These are phyloP conservation scores for Massariosphaeria phaeospora DNA, from an alignment of 495 filamentous ascomycete genomes.

Conservation along the genomic window DNA sequence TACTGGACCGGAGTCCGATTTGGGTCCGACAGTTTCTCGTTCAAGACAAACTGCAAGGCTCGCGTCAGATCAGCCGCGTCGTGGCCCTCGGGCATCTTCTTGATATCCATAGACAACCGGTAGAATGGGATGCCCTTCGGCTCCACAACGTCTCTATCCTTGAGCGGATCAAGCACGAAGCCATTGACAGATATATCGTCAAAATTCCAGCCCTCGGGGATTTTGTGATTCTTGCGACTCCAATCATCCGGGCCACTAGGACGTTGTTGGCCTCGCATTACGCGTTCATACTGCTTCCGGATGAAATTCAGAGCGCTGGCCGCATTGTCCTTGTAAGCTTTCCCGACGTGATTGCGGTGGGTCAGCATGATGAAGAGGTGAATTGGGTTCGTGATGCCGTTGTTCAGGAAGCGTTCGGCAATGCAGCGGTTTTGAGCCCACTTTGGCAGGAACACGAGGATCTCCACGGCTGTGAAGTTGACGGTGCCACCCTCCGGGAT, in stretches of 20 bases:
- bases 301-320: no score
- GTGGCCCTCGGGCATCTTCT: slow-evolving; percentile 1
- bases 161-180: not conserved
- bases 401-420: slow-evolving; percentile 2
- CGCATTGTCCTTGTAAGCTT: no score
- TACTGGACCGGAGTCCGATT: no score
- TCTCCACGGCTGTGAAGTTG: slow-evolving; percentile 15
- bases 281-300: no score
- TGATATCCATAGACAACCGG: slow-evolving; percentile 1
- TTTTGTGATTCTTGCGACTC: no score
- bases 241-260: no score
- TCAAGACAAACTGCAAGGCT: slow-evolving; percentile 10
- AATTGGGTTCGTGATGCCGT: not conserved
- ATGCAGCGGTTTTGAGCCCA: slow-evolving; percentile 2
- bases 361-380: not conserved
- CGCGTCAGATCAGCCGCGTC: slow-evolving; percentile 20
- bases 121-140: slow-evolving; percentile 10
- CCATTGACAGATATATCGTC: not conserved
- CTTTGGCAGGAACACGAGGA: slow-evolving; percentile 11
- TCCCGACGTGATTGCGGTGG: no score
- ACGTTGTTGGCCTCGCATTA: no score
- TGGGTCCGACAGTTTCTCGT: no score
- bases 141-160: not conserved
- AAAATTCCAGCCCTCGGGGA: no score
- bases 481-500: slow-evolving; percentile 1